Evolutionary conservation across 257 asterid species (phyloP).

Genomic region (Solanum corneliomulleri): DNA sequence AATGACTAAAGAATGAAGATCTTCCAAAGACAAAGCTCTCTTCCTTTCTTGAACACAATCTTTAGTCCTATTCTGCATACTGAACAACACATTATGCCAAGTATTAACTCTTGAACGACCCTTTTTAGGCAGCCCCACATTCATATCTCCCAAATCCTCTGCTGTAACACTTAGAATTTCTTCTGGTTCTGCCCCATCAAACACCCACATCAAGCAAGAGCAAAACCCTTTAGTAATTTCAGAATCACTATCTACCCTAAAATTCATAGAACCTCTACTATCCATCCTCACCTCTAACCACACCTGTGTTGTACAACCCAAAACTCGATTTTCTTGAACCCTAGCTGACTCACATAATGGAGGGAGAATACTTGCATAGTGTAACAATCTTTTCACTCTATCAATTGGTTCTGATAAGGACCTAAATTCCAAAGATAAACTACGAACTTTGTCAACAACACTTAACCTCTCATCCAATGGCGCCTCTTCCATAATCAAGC

Average conservation of each 20-base stretch:
- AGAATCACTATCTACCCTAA: slow-evolving; percentile 59
- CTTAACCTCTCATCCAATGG: slow-evolving; percentile 5
- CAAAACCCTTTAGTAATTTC: slow-evolving; percentile 78
- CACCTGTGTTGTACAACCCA: slow-evolving; percentile 36
- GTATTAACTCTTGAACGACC: slow-evolving; percentile 64
- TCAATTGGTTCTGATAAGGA: slow-evolving; percentile 28
- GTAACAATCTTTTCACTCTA: slow-evolving; percentile 27
- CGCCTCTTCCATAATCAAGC: slow-evolving; percentile 1
- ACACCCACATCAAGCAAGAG: slow-evolving; percentile 61
- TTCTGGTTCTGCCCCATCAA: slow-evolving; percentile 55
- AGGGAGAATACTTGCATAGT: slow-evolving; percentile 28
- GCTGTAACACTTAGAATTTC: slow-evolving; percentile 43
- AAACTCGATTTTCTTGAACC: slow-evolving; percentile 19
- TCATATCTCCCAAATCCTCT: slow-evolving; percentile 65
- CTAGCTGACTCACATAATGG: slow-evolving; percentile 16
- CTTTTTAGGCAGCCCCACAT: slow-evolving; percentile 48
- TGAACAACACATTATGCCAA: slow-evolving; percentile 68
- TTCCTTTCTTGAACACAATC: slow-evolving; percentile 25
- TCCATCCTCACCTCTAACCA: slow-evolving; percentile 36
- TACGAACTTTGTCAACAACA: slow-evolving; percentile 36
- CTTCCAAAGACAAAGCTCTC: not conserved
- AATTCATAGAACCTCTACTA: slow-evolving; percentile 18
- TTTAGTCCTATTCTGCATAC: slow-evolving; percentile 61
- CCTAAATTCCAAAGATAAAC: slow-evolving; percentile 24
- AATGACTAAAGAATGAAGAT: slow-evolving; percentile 10